Base-by-base conservation (phyloP, 352 stramenopile genomes). In the Pythium brassicae region DNA sequence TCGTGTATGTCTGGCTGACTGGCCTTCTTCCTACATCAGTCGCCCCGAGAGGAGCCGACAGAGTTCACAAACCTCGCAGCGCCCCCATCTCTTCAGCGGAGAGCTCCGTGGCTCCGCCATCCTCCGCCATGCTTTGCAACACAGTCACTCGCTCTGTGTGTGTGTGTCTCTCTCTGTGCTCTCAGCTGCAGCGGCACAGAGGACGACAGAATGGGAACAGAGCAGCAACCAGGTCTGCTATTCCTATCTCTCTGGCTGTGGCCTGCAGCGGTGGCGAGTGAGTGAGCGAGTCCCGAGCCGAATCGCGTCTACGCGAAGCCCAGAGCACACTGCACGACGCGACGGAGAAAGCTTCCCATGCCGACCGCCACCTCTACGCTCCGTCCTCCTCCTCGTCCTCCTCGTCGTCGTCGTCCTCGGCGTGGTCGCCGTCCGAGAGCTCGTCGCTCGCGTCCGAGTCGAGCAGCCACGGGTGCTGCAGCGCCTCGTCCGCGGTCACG, bases 381-480 rank as follows among this genome's bases (percentile, higher is more conserved):
- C 32, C 29, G 29, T 35, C 29, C 32, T 7, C 32, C 9, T 11
- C 2, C 32, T 10, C n/a, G 44, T 22, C 26, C 32, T 26, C 59
- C 55, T 61, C 61, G 26, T 62, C 55, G 12, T 57, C 58, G 20
- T 48, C 55, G 25, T 52, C 45, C 22, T 74, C 61, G 11, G 45
- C 50, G 23, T 67, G 48, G 15, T 42, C 54, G 23, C 60, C 51
- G 7, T 65, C 32, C 2, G 50, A 50, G 34, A 63, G 49, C 23
- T 27, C 57, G 34, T 56, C 54, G 19, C 59, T 25, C 11, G 29
- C 53, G 9, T 57, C 53, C 4, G 26, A 7, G 6, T 63, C 60
- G 26, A 49, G 59, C 22, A 99, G 76, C 97, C 97, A 99, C 32
- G 95, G 77, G 66, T 98, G 96, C 37, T 91, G 62, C 19, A 99